These are phyloP conservation scores for Rhododendron vialii DNA, from an alignment of 148 eudicot genomes.

Conservation along the genomic window DNA sequence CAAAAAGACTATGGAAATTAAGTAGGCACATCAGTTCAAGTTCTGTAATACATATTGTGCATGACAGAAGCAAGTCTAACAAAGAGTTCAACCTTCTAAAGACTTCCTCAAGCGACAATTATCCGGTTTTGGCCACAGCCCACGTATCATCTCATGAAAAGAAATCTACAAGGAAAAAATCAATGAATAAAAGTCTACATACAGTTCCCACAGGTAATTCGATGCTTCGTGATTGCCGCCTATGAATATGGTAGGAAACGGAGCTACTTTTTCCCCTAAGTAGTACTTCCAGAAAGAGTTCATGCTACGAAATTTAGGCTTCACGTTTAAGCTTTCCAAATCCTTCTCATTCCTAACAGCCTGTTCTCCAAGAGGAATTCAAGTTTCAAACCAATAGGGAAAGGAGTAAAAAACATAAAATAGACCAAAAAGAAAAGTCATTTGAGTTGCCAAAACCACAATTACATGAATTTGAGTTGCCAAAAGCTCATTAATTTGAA, in stretches of 20 bases:
- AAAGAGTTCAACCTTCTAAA: background rate
- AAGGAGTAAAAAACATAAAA: background rate
- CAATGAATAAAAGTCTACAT: slow-evolving; percentile 22
- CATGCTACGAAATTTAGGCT: slow-evolving; percentile 68
- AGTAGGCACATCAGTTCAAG: background rate
- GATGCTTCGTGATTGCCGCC: slow-evolving; percentile 99
- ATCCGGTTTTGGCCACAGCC: background rate
- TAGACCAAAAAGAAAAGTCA: background rate
- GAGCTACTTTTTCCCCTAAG: slow-evolving; percentile 89
- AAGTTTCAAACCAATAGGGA: background rate
- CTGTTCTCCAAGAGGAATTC: slow-evolving; percentile 28
- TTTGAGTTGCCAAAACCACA: background rate
- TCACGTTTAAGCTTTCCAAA: slow-evolving; percentile 76
- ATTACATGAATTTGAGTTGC: background rate
- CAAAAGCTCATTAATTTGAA: background rate
- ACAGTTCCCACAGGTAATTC: slow-evolving; percentile 97
- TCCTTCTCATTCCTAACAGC: slow-evolving; percentile 94
- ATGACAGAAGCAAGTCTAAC: background rate
- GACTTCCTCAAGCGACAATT: background rate
- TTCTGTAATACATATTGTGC: background rate
- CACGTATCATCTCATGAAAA: background rate
- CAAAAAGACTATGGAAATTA: background rate
- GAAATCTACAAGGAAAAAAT: background rate
- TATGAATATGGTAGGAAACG: slow-evolving; percentile 88
- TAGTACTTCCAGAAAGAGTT: slow-evolving; percentile 96